Percentiles rank a stretch among this genome's conserved stretches.
Conservation (phyloP, 139 green algal genomes). For the Astrephomene gubernaculifera region DNA sequence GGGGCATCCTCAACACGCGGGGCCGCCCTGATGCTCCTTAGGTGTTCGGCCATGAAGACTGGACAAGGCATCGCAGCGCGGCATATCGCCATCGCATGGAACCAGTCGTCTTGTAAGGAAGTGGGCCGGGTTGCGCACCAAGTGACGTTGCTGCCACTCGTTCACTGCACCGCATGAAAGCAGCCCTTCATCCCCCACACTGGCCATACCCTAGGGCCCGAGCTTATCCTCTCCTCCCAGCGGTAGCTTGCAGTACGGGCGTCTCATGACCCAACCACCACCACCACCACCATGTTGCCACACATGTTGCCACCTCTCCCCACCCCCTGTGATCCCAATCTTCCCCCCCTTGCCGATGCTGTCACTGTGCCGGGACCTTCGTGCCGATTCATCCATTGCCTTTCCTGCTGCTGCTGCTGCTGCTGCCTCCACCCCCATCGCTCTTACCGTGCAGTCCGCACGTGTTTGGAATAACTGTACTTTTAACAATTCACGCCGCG, state of each 20-base stretch:
- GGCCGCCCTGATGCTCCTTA: not conserved
- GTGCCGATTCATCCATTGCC: not conserved
- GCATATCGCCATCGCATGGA: conserved; percentile 45
- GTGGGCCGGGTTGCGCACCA: not conserved
- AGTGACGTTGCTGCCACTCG: not conserved
- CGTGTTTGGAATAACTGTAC: too few relatives aligned
- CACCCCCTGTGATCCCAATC: too few relatives aligned
- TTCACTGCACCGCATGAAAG: not conserved
- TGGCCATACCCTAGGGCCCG: not conserved
- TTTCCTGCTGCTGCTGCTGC: not conserved
- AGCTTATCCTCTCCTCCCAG: not conserved
- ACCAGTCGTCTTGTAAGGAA: conserved; percentile 44
- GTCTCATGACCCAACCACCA: not conserved
- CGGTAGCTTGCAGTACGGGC: not conserved
- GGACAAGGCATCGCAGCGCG: conserved; percentile 33
- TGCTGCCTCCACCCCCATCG: not conserved
- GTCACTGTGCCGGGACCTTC: not conserved
- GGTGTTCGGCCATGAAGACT: conserved; percentile 44
- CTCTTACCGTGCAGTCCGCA: not conserved
- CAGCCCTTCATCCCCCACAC: not conserved
- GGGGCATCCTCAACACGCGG: not conserved
- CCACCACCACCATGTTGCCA: too few relatives aligned
- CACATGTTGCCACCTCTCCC: too few relatives aligned
- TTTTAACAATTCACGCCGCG: too few relatives aligned
- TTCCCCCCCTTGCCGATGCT: not conserved